phyloP scores from a whole-genome alignment of 129 eudicot genomes.

The Tagetes patula region DNA sequence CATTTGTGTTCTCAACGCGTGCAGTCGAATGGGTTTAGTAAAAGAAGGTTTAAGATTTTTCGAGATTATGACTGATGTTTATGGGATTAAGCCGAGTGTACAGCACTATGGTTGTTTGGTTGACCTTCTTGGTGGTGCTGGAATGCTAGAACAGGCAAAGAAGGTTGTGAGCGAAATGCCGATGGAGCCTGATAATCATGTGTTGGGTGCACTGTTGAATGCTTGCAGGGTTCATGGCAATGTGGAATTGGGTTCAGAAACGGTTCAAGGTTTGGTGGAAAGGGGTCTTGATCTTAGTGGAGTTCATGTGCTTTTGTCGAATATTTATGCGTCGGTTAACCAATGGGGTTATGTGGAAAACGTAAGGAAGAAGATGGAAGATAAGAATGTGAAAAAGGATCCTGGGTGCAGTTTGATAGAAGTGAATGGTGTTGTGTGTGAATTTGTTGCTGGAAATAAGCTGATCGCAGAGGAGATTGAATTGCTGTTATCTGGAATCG shows the following conservation, averaged over 20 bases:
- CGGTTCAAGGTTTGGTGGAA: constrained; percentile 41
- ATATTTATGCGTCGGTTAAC: constrained; percentile 60
- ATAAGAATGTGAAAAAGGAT: constrained; percentile 52
- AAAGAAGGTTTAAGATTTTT: constrained; percentile 56
- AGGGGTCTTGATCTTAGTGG: constrained; percentile 50
- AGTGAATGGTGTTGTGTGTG: constrained; percentile 45
- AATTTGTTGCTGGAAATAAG: constrained; percentile 59
- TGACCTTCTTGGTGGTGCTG: constrained; percentile 67
- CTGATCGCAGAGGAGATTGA: constrained; percentile 30
- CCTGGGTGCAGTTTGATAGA: constrained; percentile 73
- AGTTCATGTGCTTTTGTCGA: constrained; percentile 64
- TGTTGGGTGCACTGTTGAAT: constrained; percentile 62
- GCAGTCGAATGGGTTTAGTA: constrained; percentile 60
- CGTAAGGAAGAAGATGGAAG: constrained; percentile 58
- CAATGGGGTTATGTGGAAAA: constrained; percentile 68
- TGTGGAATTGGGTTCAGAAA: constrained; percentile 45
- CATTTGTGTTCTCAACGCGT: constrained; percentile 53
- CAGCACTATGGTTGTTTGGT: constrained; percentile 76
- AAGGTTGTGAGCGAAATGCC: constrained; percentile 53
- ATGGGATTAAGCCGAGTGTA: constrained; percentile 53
- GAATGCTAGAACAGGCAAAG: constrained; percentile 58
- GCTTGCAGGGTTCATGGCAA: constrained; percentile 68
- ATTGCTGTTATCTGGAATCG: constrained; percentile 28
- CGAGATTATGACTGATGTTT: constrained; percentile 44
- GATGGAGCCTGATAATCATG: constrained; percentile 61